phyloP scores from a whole-genome alignment of 2,329 filamentous ascomycete species.

The Aspergillus cejpii region DNA sequence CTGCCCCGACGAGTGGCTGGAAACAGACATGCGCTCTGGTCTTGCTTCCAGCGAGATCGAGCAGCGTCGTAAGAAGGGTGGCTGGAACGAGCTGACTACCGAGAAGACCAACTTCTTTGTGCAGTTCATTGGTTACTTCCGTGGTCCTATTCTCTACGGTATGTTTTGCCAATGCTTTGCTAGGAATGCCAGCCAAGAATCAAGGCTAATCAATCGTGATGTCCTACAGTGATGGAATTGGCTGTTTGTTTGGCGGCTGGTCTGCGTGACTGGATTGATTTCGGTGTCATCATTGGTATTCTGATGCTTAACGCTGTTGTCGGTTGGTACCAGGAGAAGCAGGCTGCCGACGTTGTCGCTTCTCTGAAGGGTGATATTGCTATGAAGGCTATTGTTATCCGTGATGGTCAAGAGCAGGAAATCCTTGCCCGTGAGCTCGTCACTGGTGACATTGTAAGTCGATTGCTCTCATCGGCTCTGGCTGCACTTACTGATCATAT shows the following conservation, averaged over 20 bases:
- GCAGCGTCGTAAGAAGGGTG: slow-evolving; percentile 56
- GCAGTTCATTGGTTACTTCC: slow-evolving; percentile 70
- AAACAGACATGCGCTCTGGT: slow-evolving; percentile 61
- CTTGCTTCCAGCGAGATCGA: slow-evolving; percentile 56
- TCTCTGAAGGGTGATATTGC: slow-evolving; percentile 71
- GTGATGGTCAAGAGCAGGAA: slow-evolving; percentile 60
- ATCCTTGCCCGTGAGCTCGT: slow-evolving; percentile 68
- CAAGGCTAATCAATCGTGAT: slow-evolving; percentile 9
- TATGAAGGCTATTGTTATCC: slow-evolving; percentile 63
- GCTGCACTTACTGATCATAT: slow-evolving; percentile 1
- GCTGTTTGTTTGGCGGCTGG: slow-evolving; percentile 66
- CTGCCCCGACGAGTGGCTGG: slow-evolving; percentile 61
- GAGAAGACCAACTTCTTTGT: slow-evolving; percentile 71
- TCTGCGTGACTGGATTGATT: slow-evolving; percentile 69
- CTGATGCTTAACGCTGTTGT: slow-evolving; percentile 67
- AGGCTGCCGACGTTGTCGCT: slow-evolving; percentile 69
- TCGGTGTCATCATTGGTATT: slow-evolving; percentile 72
- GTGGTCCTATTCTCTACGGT: slow-evolving; percentile 71
- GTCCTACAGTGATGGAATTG: slow-evolving; percentile 58
- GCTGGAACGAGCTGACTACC: slow-evolving; percentile 64
- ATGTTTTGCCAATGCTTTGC: slow-evolving; percentile 34
- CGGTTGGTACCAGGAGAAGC: slow-evolving; percentile 77
- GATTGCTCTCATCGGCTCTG: neutral
- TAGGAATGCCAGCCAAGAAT: neutral
- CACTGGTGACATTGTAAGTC: slow-evolving; percentile 64